phyloP scores from a whole-genome alignment of 176 grass and related monocot genomes.

The Ensete ventricosum region DNA sequence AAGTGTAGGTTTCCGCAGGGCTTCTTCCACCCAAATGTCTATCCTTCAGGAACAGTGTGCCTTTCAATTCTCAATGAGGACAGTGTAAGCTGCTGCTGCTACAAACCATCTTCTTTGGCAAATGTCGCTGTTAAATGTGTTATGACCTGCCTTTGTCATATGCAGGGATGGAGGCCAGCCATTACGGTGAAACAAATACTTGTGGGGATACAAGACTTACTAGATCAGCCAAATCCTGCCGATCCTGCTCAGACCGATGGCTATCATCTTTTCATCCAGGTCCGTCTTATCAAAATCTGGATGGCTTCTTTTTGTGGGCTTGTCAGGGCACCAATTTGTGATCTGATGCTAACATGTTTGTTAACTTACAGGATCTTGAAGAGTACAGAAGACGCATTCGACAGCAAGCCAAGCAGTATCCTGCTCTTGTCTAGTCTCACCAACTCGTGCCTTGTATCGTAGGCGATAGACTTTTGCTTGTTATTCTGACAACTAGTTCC shows the following conservation, averaged over 20 bases:
- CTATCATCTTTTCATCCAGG: conserved; percentile 16
- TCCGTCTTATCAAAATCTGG: background rate
- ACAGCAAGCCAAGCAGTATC: conserved; percentile 14
- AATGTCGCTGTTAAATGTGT: background rate
- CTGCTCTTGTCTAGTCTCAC: background rate
- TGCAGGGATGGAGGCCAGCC: conserved; percentile 17
- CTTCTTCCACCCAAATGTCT: conserved; percentile 15
- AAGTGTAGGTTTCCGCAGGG: conserved; percentile 6
- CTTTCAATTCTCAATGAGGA: conserved; percentile 13
- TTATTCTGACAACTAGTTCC: background rate
- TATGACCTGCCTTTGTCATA: background rate
- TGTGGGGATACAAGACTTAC: conserved; percentile 13
- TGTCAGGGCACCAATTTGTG: background rate
- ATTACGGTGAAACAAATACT: conserved; percentile 19
- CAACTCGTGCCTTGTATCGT: background rate
- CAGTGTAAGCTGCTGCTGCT: background rate
- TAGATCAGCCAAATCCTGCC: conserved; percentile 16
- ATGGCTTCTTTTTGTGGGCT: background rate
- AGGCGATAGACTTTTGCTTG: background rate
- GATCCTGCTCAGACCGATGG: conserved; percentile 14
- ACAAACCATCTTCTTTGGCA: no score
- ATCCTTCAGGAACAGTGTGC: conserved; percentile 9
- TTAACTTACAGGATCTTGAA: background rate
- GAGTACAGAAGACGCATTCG: conserved; percentile 9
- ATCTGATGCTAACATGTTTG: background rate